Base-by-base conservation (phyloP, 1,284 basidiomycete species). In the Fomes fomentarius region DNA sequence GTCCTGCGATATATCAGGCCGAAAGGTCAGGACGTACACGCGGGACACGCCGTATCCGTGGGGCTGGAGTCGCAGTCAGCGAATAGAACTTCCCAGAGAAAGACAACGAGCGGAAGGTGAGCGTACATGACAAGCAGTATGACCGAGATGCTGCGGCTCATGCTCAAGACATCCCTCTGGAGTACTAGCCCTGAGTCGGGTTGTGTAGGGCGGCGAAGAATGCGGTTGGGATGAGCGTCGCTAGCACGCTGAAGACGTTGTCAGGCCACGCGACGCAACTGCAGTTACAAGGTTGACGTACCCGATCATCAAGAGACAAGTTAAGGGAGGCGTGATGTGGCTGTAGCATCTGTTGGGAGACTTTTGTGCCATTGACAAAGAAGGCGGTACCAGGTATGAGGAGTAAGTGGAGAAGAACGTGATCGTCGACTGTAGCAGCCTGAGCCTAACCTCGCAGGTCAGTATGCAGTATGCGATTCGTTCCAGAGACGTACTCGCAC, bases 261-360 rank as follows among this genome's bases (percentile, higher is more conserved):
- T n/a, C 21, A 47, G 14, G 11, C 19, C 19, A 2, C 10, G 33
- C 46, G 11, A 26, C n/a, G 44, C 33, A 21, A 54, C 28, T 28
- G 3, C 8, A 11, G 22, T 3, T 19, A 28, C 30, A 34, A n/a
- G n/a, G n/a, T n/a, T n/a, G 25, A 60, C 75, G 15, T 54, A 85
- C 85, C 86, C 87, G 56, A 88, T 73, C 0, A 79, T 82, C 6
- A 89, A 74, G 12, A 89, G 83, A 79, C 47, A 85, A 83, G 58
- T 88, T 89, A 3, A 88, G 71, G 58, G 86, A 74, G 0, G 80
- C 79, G 12, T 79, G 66, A 58, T 77, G 75, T 4, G 75, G 74
- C 56, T 80, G 73, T 1, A 82, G 68, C 35, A 76, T 69, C 58
- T 83, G 81, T 47, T 80, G 72, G 66, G 69, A 69, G 9, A 84